Evolutionary conservation across 2,329 filamentous ascomycete genomes (phyloP).

Genomic region (Fusarium sp.): DNA sequence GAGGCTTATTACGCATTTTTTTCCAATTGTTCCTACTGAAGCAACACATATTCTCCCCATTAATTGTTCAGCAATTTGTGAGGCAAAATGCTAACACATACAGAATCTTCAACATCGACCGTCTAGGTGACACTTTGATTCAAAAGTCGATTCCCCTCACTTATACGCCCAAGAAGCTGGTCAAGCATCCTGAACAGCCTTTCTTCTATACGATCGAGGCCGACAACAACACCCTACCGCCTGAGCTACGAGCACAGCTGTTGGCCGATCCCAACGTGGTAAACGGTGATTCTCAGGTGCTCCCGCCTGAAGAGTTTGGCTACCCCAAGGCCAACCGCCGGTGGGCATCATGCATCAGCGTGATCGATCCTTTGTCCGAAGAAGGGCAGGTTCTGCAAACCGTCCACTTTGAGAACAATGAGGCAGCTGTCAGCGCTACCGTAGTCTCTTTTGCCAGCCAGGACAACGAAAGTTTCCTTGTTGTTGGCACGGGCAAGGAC

Average conservation of each 20-base stretch:
- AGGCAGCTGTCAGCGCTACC: conserved; percentile 88
- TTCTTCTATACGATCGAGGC: conserved; percentile 95
- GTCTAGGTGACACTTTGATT: conserved; percentile 84
- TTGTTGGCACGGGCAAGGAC: conserved; percentile 94
- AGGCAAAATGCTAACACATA: conserved; percentile 46
- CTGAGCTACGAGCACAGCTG: conserved; percentile 79
- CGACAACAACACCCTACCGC: conserved; percentile 90
- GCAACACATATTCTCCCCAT: conserved; percentile 38
- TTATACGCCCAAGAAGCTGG: conserved; percentile 89
- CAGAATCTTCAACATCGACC: conserved; percentile 91
- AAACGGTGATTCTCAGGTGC: conserved; percentile 76
- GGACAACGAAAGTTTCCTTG: conserved; percentile 88
- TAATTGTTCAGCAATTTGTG: neutral
- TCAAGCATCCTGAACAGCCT: conserved; percentile 87
- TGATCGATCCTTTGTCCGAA: conserved; percentile 83
- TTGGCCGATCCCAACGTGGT: conserved; percentile 76
- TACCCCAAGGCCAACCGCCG: conserved; percentile 85
- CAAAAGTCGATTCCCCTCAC: conserved; percentile 87
- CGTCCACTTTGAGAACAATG: conserved; percentile 87
- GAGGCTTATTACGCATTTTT: conserved; percentile 65
- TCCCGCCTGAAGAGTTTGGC: conserved; percentile 87
- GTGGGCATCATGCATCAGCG: conserved; percentile 96
- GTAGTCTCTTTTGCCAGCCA: conserved; percentile 89
- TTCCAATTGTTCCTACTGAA: conserved; percentile 99
- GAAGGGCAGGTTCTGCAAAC: conserved; percentile 78